Base-by-base conservation (phyloP, 495 filamentous ascomycete species). In the Penicillium bialowiezense region DNA sequence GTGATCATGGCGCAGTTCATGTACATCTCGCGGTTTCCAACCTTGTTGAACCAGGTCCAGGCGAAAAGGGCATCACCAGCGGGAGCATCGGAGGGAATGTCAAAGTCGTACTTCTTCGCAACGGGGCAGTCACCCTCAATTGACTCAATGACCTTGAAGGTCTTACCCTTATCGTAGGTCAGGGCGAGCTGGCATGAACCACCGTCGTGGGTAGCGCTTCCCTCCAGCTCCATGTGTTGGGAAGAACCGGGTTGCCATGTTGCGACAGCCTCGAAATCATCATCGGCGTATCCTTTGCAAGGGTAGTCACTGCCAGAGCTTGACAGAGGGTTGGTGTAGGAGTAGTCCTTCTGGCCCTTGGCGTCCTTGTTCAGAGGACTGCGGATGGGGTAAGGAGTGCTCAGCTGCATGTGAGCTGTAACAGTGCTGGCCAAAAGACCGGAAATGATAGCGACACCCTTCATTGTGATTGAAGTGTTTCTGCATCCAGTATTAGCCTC, bases 1-100 rank as follows among this genome's bases (percentile, higher is more conserved):
- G 76, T 81, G 38, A 92, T 76, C 15, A 87, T 80, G 3, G 85
- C 87, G 52, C 91, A 97, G 78, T 91, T 90, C 91, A 95, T 95
- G 76, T 96, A 96, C 81, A 95, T 90, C 65, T 97, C 91, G 17
- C 89, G 81, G 71, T 91, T 90, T 40, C 90, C 90, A 44, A 91
- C 63, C 53, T 84, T 85, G 80, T 97, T 97, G 73, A 92, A 85
- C 91, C 91, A 97, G 3, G 87, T 86, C 82, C 89, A 96, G 13
- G 86, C 85, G 35, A 97, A 72, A 2, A 84, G 82, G 2, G 82
- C 88, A 36, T 81, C 59, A 1, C 77, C 78, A 3, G 51, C 45
- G 2, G 70, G 69, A 10, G 72, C 70, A 44, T 71, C 69, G 1
- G 58, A 56, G 12, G 78, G 78, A 15, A 82, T 63, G 1, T 55